Evolutionary conservation across 108 stramenopile genomes (phyloP).

Genomic region (Fragilariopsis cylindrus): DNA sequence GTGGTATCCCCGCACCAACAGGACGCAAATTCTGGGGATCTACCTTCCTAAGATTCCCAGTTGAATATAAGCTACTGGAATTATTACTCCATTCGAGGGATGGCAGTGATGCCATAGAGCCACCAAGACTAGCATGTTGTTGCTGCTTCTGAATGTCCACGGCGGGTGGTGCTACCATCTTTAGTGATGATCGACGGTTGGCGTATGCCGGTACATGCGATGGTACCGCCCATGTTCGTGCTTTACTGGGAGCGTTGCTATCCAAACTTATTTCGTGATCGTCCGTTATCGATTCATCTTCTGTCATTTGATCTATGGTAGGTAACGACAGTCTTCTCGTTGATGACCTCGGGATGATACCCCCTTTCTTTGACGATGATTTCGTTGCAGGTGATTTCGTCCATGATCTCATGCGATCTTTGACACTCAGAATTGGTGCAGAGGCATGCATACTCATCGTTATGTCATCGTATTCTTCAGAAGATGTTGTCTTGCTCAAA

Average conservation of each 20-base stretch:
- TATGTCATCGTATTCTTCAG: neutral
- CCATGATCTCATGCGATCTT: slow-evolving; percentile 17
- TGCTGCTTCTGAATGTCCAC: neutral
- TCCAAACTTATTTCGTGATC: neutral
- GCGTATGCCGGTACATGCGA: neutral
- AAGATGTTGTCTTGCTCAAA: neutral
- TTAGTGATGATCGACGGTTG: neutral
- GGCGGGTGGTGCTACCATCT: neutral
- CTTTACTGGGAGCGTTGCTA: neutral
- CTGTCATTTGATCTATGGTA: neutral
- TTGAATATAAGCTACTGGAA: neutral
- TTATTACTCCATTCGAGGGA: neutral
- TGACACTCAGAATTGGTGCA: neutral
- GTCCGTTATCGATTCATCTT: neutral
- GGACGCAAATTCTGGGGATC: neutral
- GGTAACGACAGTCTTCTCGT: neutral
- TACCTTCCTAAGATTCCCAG: neutral
- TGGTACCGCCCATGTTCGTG: neutral
- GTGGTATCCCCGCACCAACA: neutral
- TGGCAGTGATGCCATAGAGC: neutral
- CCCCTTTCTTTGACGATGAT: neutral
- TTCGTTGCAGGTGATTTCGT: neutral
- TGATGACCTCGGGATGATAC: neutral
- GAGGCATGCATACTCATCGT: neutral
- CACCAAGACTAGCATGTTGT: neutral